Evolutionary conservation across 345 rosid species (phyloP), one percentile per base, ranked within the genome.

Genomic region (Linum usitatissimum): DNA sequence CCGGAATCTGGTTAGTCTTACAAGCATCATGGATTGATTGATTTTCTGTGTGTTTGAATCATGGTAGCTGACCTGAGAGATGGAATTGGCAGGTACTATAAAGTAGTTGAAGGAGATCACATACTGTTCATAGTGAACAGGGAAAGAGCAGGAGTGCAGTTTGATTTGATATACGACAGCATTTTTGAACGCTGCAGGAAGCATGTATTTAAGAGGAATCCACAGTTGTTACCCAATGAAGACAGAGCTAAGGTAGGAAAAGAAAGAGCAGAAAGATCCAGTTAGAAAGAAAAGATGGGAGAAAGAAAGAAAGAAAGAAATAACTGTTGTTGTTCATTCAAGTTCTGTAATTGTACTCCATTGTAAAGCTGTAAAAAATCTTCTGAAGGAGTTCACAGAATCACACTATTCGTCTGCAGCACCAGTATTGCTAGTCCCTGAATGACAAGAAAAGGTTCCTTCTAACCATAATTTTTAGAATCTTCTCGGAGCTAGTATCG

Each of bases 161-260:
- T 90, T 18, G 99, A 93, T 76, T 67, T 87, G 40, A 81, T 93
- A 49, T 93, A 93, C n/a, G 99, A 90, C 63, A 83, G 85, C 79
- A 93, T 93, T 66, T 93, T 93, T 49, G 82, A 90, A 68, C 82
- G 95, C 5, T 93, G 99, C 75, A 80, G 97, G 75, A 90, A 93
- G 64, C 94, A 93, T 68, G 88, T 78, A 0, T 80, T 82, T 66
- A 82, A 91, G 68, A 81, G 74, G 68, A 77, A 60, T 38, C 85
- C 68, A 6, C 94, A 77, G 71, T 77, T 77, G 10, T 45, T 93
- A 64, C 91, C 90, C 0, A 59, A 69, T 12, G 77, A 74, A 13
- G 3, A 15, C 28, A 23, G 28, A 45, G 51, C 48, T 40, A 45
- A 5, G 51, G 14, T 45, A 45, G 51, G 51, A 45, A 40, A 45